phyloP scores from a whole-genome alignment of 768 basidiomycete genomes.

The Pisolithus marmoratus region DNA sequence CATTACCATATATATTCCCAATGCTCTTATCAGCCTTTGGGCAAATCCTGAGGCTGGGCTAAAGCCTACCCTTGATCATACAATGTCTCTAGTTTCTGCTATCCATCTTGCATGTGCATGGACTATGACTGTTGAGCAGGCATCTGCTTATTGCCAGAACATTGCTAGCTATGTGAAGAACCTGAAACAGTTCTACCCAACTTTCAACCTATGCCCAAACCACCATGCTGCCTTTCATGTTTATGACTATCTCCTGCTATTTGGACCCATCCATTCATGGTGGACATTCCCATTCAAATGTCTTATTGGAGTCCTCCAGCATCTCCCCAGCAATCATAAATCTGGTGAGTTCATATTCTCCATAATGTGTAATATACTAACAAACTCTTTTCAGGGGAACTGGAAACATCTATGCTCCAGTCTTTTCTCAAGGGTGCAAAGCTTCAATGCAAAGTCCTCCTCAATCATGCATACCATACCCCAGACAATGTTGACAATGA shows the following conservation, averaged over 20 bases:
- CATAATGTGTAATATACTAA: conserved; percentile 6
- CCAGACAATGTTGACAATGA: not conserved
- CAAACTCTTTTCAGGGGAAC: conserved; percentile 6
- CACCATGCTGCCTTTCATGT: conserved; percentile 28
- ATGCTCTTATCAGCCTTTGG: conserved; percentile 17
- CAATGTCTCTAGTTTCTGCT: conserved; percentile 24
- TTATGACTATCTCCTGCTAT: conserved; percentile 27
- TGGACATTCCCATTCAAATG: conserved; percentile 36
- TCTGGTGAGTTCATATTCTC: conserved; percentile 12
- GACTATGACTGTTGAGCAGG: conserved; percentile 6
- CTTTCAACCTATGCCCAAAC: conserved; percentile 13
- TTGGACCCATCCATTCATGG: conserved; percentile 34
- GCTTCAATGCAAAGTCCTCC: conserved; percentile 5
- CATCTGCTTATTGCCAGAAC: conserved; percentile 4
- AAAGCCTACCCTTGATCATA: conserved; percentile 16
- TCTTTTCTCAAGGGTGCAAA: conserved; percentile 11
- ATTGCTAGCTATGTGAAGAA: conserved; percentile 14
- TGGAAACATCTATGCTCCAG: conserved; percentile 5
- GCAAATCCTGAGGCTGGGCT: not conserved
- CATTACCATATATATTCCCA: conserved; percentile 10
- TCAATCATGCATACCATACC: not conserved
- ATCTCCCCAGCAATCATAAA: conserved; percentile 27
- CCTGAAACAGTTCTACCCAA: conserved; percentile 17
- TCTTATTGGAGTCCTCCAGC: conserved; percentile 33
- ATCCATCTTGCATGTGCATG: conserved; percentile 13